Conservation (phyloP, 768 basidiomycete genomes). For the Psilocybe tampanensis region DNA sequence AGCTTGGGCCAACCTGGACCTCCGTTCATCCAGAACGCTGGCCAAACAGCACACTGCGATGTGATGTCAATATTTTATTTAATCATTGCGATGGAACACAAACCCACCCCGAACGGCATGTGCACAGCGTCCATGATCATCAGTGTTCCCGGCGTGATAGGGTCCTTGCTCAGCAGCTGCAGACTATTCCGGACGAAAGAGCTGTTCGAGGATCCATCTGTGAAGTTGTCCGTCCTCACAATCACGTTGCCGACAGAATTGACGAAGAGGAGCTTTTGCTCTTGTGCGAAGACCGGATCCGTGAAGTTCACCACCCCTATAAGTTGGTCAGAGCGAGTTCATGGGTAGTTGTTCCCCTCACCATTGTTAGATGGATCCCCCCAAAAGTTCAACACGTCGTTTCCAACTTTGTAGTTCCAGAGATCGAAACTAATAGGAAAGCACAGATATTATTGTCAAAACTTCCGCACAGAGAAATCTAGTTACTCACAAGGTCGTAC, state of each 20-base stretch:
- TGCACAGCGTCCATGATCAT: constrained; percentile 1
- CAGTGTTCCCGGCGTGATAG: not conserved
- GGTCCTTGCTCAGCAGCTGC: constrained; percentile 1
- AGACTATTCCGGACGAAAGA: not conserved
- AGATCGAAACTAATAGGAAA: constrained; percentile 8
- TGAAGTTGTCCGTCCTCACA: not conserved
- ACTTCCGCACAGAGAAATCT: too few relatives aligned
- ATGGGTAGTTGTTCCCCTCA: too few relatives aligned
- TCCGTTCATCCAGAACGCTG: not conserved
- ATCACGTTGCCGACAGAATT: not conserved
- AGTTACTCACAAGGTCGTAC: constrained; percentile 7
- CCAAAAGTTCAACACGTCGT: constrained; percentile 10
- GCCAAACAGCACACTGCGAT: not conserved
- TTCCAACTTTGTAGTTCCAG: constrained; percentile 13
- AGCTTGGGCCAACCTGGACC: not conserved
- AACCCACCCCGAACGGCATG: not conserved
- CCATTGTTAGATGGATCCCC: constrained; percentile 10
- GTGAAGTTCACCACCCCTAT: constrained; percentile 9
- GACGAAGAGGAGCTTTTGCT: constrained; percentile 3
- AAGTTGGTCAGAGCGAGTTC: too few relatives aligned
- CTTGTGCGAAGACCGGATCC: not conserved
- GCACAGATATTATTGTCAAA: too few relatives aligned
- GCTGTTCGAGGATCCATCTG: not conserved
- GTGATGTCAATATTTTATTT: not conserved
- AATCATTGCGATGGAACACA: too few relatives aligned